These are phyloP conservation scores for Takashimella koratensis DNA, from an alignment of 1,284 basidiomycete species.

Conservation along the genomic window DNA sequence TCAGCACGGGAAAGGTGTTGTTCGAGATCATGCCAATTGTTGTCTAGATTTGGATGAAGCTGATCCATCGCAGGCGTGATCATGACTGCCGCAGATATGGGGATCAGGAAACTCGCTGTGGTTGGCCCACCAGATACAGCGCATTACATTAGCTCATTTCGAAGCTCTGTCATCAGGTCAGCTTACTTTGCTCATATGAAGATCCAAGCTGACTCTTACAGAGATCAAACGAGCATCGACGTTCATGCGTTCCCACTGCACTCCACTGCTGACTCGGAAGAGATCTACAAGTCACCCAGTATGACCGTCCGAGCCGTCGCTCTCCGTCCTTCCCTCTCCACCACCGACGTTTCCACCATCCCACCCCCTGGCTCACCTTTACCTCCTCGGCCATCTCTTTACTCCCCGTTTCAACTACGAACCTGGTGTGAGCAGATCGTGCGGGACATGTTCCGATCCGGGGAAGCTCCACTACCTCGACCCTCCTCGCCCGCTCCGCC, in stretches of 20 bases:
- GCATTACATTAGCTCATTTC: slow-evolving; percentile 65
- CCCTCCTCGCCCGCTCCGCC: too few species aligned
- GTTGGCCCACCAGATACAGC: slow-evolving; percentile 68
- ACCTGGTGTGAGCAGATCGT: slow-evolving; percentile 9
- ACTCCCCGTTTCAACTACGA: not conserved
- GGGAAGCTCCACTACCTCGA: too few species aligned
- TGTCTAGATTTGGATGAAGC: too few species aligned
- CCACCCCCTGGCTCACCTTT: slow-evolving; percentile 4
- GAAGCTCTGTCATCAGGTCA: slow-evolving; percentile 34
- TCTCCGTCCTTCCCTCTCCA: slow-evolving; percentile 8
- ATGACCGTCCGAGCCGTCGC: slow-evolving; percentile 34
- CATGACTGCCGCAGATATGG: slow-evolving; percentile 76
- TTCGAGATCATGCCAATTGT: too few species aligned
- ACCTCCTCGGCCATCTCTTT: not conserved
- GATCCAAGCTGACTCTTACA: slow-evolving; percentile 23
- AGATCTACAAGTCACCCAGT: slow-evolving; percentile 22
- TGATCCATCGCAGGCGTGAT: slow-evolving; percentile 58
- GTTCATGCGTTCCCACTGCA: slow-evolving; percentile 10
- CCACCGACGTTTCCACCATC: not conserved
- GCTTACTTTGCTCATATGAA: slow-evolving; percentile 1
- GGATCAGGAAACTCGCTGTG: slow-evolving; percentile 58
- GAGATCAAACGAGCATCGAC: slow-evolving; percentile 11
- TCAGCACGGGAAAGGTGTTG: too few species aligned
- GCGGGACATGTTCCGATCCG: slow-evolving; percentile 28
- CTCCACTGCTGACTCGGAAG: slow-evolving; percentile 10